These are phyloP conservation scores for Metschnikowia santaceciliae DNA, from an alignment of 805 yeast genomes.

Conservation along the genomic window DNA sequence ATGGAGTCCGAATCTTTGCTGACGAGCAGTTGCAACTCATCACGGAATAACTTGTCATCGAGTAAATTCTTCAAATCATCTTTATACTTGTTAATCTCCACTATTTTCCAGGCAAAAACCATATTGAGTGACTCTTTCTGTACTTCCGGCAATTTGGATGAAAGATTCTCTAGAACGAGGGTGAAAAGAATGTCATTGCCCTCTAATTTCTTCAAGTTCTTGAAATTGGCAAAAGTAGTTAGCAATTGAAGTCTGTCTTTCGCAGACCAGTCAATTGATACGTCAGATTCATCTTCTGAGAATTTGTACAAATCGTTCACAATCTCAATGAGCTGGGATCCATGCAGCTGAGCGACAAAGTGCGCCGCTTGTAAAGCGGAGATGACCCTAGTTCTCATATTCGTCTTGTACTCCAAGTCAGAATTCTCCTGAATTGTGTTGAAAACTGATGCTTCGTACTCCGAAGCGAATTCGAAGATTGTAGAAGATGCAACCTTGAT, in stretches of 20 bases:
- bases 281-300: constrained; percentile 25
- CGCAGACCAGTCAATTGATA: constrained; percentile 36
- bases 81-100: constrained; percentile 58
- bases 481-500: constrained; percentile 25
- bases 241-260: constrained; percentile 57
- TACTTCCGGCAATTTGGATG: constrained; percentile 55
- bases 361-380: constrained; percentile 59
- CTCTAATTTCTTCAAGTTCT: constrained; percentile 52
- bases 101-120: constrained; percentile 59
- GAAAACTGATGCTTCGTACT: constrained; percentile 17
- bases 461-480: constrained; percentile 21
- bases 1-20: constrained; percentile 45
- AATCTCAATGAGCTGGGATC: constrained; percentile 53
- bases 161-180: constrained; percentile 52
- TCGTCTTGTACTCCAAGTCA: constrained; percentile 31
- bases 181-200: constrained; percentile 51
- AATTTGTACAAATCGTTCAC: constrained; percentile 24
- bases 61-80: constrained; percentile 71
- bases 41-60: constrained; percentile 81
- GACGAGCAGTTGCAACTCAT: constrained; percentile 69
- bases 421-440: neutral
- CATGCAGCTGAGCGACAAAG: constrained; percentile 62
- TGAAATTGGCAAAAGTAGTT: constrained; percentile 61
- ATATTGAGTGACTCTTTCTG: constrained; percentile 74
- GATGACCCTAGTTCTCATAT: constrained; percentile 53